A percentile compares a stretch with the other conserved stretches of the same genome.
phyloP scores from a whole-genome alignment of 352 stramenopile species.

The Thalassiosira ordinaria region DNA sequence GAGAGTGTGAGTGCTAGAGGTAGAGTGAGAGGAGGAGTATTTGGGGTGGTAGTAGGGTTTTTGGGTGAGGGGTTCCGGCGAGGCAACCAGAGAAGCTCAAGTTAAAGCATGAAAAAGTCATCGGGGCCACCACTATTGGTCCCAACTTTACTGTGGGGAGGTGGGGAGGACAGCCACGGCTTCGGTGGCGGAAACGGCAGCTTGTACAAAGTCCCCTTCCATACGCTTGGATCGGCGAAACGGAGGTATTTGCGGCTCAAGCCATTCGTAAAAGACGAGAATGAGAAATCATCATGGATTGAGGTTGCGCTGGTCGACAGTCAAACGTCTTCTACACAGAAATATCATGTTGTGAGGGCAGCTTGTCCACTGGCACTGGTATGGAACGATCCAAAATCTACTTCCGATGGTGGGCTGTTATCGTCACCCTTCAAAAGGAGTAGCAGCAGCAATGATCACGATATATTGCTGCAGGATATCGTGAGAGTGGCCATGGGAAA shows the following conservation, averaged over 20 bases:
- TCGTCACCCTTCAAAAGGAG: conserved; percentile 6
- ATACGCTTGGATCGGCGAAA: conserved; percentile 35
- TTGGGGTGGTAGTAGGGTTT: no score
- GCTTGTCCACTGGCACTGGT: conserved; percentile 25
- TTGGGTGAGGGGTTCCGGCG: not conserved
- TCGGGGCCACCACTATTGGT: conserved; percentile 21
- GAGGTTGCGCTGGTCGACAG: conserved; percentile 35
- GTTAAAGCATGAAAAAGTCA: not conserved
- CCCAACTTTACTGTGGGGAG: conserved; percentile 29
- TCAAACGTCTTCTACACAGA: not conserved
- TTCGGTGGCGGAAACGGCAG: not conserved
- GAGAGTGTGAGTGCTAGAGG: no score
- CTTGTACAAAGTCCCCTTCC: conserved; percentile 45
- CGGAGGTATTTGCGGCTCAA: conserved; percentile 35
- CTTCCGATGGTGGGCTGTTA: not conserved
- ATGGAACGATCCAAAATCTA: conserved; percentile 33
- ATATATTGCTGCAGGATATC: conserved; percentile 32
- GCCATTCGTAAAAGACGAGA: not conserved
- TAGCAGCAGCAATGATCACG: conserved; percentile 9
- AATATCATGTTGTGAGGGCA: conserved; percentile 25
- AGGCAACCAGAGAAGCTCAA: not conserved
- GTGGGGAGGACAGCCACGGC: no score
- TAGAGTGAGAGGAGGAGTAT: no score
- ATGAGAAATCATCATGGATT: conserved; percentile 16
- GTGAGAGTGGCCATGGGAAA: conserved; percentile 23